phyloP scores from a whole-genome alignment of 768 basidiomycete genomes.

The Lactifluus piperatus region DNA sequence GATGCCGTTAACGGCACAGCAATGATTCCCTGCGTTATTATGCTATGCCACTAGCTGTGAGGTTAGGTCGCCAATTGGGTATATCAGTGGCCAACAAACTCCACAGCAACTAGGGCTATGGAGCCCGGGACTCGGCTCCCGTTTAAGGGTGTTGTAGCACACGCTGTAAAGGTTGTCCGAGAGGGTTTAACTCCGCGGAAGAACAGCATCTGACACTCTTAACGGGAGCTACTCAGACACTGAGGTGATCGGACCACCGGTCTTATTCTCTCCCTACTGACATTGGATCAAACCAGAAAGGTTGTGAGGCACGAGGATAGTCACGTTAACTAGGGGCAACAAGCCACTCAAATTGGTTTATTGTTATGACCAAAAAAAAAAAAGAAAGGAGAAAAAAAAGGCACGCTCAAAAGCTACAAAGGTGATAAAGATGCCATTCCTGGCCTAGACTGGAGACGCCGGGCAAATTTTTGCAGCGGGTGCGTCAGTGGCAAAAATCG shows the following conservation, averaged over 20 bases:
- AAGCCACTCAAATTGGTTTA: not conserved
- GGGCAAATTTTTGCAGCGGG: not conserved
- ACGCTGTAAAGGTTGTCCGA: not conserved
- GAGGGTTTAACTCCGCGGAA: conserved; percentile 9
- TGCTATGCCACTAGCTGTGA: conserved; percentile 1
- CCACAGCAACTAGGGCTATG: conserved; percentile 6
- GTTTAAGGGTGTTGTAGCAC: not conserved
- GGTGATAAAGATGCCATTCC: not conserved
- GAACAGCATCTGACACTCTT: not conserved
- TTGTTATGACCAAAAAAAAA: not conserved
- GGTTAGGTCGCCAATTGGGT: not conserved
- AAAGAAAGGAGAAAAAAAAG: not conserved
- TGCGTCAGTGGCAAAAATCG: conserved; percentile 1
- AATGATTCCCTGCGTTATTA: not conserved
- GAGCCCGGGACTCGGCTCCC: conserved; percentile 1
- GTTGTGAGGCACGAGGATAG: conserved; percentile 2
- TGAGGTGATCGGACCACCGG: conserved; percentile 11
- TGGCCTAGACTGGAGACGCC: conserved; percentile 3
- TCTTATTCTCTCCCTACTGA: not conserved
- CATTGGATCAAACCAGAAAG: not conserved
- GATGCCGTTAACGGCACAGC: not conserved
- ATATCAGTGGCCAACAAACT: not conserved
- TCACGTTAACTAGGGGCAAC: conserved; percentile 11
- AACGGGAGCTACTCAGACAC: not conserved
- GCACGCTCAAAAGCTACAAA: not conserved